These are phyloP conservation scores for Metarhizium robertsii DNA, from an alignment of 2,329 filamentous ascomycete species.

Conservation along the genomic window DNA sequence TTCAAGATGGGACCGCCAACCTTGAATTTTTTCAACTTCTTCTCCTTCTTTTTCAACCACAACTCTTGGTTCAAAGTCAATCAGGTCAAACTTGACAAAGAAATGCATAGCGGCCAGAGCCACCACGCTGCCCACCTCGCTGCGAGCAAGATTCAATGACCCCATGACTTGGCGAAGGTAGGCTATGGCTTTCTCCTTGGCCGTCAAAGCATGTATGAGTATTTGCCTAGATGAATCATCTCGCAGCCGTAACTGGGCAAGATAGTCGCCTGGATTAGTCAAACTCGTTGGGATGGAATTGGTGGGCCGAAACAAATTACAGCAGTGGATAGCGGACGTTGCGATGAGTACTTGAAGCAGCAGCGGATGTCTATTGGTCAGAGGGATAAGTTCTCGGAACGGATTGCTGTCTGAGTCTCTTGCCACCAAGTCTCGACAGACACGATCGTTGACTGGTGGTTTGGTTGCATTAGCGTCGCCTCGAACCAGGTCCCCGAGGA, in stretches of 20 bases:
- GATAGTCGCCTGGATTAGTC: constrained; percentile 25
- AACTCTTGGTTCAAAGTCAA: constrained; percentile 30
- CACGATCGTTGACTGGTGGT: constrained; percentile 30
- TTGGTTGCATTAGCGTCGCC: constrained; percentile 15
- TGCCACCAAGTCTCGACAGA: constrained; percentile 46
- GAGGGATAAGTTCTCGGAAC: constrained; percentile 37
- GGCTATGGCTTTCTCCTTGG: constrained; percentile 37
- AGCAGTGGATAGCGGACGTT: constrained; percentile 39
- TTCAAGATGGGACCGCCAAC: constrained; percentile 37
- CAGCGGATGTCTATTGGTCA: constrained; percentile 34
- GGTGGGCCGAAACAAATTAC: constrained; percentile 30
- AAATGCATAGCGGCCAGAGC: constrained; percentile 39
- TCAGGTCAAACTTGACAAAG: constrained; percentile 42
- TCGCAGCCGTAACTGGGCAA: constrained; percentile 26
- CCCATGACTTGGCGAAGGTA: constrained; percentile 31
- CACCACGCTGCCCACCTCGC: constrained; percentile 36
- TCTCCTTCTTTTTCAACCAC: constrained; percentile 12
- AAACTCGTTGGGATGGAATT: constrained; percentile 21
- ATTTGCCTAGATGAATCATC: constrained; percentile 28
- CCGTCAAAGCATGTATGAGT: constrained; percentile 36
- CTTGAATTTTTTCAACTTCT: constrained; percentile 10
- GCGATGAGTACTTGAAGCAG: constrained; percentile 39
- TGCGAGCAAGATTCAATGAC: constrained; percentile 28
- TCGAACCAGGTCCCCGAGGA: neutral
- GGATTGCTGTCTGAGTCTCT: constrained; percentile 38